Conservation (phyloP, 2,329 filamentous ascomycete species). For the Byssothecium circinans region DNA sequence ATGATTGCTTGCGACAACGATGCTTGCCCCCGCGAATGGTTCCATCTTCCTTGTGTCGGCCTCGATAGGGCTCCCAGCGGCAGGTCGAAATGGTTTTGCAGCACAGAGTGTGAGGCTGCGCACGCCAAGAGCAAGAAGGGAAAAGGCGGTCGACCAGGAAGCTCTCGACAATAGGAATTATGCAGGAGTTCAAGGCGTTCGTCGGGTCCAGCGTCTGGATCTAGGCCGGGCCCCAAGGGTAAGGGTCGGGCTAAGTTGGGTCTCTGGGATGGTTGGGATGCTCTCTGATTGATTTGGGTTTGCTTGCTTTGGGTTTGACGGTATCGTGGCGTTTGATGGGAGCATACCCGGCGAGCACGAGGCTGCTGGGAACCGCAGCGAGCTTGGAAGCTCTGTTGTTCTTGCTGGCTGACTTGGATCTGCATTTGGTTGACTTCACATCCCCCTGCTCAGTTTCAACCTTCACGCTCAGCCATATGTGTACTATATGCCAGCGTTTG, state of each 20-base stretch:
- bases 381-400: neutral
- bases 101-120: conserved; percentile 42
- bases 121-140: conserved; percentile 29
- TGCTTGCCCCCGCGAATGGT: conserved; percentile 66
- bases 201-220: conserved; percentile 21
- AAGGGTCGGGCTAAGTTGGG: conserved; percentile 27
- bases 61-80: conserved; percentile 60
- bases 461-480: neutral
- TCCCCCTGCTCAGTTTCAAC: neutral
- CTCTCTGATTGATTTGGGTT: conserved; percentile 34
- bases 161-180: conserved; percentile 46
- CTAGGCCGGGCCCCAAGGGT: conserved; percentile 27
- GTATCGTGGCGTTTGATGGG: neutral
- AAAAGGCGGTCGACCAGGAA: conserved; percentile 41
- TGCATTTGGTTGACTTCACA: too few relatives aligned
- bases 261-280: conserved; percentile 28
- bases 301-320: conserved; percentile 4
- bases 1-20: conserved; percentile 71
- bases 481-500: neutral
- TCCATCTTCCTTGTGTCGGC: conserved; percentile 66
- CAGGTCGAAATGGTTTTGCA: conserved; percentile 45
- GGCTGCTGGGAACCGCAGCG: neutral
- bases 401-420: neutral
- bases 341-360: neutral
- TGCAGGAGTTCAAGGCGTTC: conserved; percentile 44